Evolutionary conservation across 306 rosid species (phyloP), one percentile per base, ranked within the genome.

Genomic region (Gastrolobium bilobum): DNA sequence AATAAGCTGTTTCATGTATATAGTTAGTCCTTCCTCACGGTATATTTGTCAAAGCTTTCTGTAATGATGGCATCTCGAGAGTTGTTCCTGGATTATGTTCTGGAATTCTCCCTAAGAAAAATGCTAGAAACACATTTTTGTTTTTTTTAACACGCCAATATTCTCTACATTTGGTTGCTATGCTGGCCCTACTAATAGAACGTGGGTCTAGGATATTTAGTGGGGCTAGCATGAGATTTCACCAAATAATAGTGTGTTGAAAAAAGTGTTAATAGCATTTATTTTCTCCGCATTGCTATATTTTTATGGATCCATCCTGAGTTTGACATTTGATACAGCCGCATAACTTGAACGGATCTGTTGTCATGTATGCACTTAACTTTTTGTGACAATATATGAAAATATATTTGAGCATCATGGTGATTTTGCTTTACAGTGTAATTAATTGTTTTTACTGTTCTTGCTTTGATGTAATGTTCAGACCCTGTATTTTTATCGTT

Each of bases 61-160:
- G 30, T 77, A 81, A 66, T 80, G 74, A 66, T 81, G 78, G 85
- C 51, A 77, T 80, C 77, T 59, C 68, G 85, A 47, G 66, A 67
- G 78, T 84, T 83, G 60, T 44, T 75, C 75, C 78, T 43, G 76
- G 85, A 70, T 76, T 47, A 40, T 75, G 69, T 75, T 79, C 66
- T 80, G 54, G 42, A 54, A 31, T 75, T 40, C 73, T 80, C 73
- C 59, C 29, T 37, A 78, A 69, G 26, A 20, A 20, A 20, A 20
- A 20, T 79, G 78, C 48, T 62, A 20, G 26, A 20, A 20, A 20
- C 80, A 69, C 7, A 6, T 42, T 42, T 42, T 42, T 4, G 43
- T 39, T 39, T 5, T 39, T 39, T 39, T 20, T 1, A 39, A 39
- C 43, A 39, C 43, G n/a, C 43, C 43, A 5, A 7, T 4, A 5